Evolutionary conservation across 2,329 filamentous ascomycete species (phyloP), one percentile per base, ranked within the genome.

Genomic region (Beauveria rudraprayagi): DNA sequence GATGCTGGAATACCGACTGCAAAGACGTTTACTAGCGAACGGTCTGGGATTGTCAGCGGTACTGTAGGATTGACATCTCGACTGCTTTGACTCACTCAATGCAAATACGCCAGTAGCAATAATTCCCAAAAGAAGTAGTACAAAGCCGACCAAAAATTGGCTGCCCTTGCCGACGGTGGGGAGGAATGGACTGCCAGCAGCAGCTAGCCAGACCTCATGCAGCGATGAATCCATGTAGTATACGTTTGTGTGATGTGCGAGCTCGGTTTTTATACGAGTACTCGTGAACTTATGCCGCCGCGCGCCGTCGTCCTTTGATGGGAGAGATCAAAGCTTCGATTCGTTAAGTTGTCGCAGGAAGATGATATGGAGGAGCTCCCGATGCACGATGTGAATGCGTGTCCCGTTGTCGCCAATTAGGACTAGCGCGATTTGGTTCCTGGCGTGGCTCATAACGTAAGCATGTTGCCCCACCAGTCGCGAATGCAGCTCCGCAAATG

Each of bases 151-250:
- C 67, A 84, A 77, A 79, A 97, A 94, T 68, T 97, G 94, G 72
- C 80, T 86, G 71, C 86, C 83, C 80, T 97, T 97, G 73, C 83
- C 83, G 69, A 97, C 78, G 62, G 85, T 73, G 64, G 93, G 92
- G 68, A 87, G 77, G 79, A 94, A 97, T 65, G 92, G 91, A 79
- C 86, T 90, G 82, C 86, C 85, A 76, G 90, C 85, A 79, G 92
- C 90, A 82, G 91, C 90, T 83, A 95, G 89, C 93, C 93, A 97
- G 79, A 96, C 83, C 76, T 94, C 86, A 77, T 88, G 86, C 76
- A 96, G 80, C 81, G 90, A 91, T 71, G 86, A 84, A 84, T 89
- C 87, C 87, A 90, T 90, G 79, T 80, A 81, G 72, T 64, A 62
- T 47, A 61, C 47, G 3, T 54, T 24, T 46, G 40, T 52, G 9